Base-by-base conservation (phyloP, 352 stramenopile genomes). In the Phytophthora vignae region DNA sequence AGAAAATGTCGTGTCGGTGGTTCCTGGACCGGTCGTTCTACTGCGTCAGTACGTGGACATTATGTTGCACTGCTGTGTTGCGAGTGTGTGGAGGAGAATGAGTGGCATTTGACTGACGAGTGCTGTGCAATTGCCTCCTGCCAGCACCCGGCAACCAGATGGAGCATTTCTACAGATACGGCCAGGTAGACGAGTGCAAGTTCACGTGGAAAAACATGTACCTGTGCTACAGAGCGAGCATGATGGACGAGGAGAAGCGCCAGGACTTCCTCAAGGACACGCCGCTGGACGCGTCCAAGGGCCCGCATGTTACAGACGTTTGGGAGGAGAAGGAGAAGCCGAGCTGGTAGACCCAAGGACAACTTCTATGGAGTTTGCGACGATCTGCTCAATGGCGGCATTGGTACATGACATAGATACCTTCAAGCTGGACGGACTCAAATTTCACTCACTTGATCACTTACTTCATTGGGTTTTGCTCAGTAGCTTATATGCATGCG, bases 131-230 rank as follows among this genome's bases (percentile, higher is more conserved):
- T 62, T 60, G 21, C 40, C 25, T 61, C 60, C 44, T 42, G 21
- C 4, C 50, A 96, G 89, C 89, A 17, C 87, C 87, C 27, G 82
- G 82, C 9, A 92, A 94, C 64, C 89, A 96, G 56, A 87, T 94
- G 83, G 87, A 87, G 64, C 82, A 93, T 60, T 94, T 92, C 68
- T 96, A 96, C 64, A 82, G 87, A 36, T 77, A 88, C 50, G 89
- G 89, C 1, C 73, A 76, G 33, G 81, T 86, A 22, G 89, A 96
- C 54, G 81, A 92, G 70, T 96, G 89, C 82, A 89, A 90, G n/a
- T 85, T 74, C 48, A 94, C 82, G 53, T 94, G 85, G 87, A 80
- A 71, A 49, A 93, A 92, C 73, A 93, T 94, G 84, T 92, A 86
- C 64, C 73, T 91, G 54, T 96, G 89, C 69, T 88, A 92, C 38